Percentiles rank a stretch among this genome's conserved stretches.
phyloP scores from a whole-genome alignment of 495 filamentous ascomycete species.

The Penicillium soppii region DNA sequence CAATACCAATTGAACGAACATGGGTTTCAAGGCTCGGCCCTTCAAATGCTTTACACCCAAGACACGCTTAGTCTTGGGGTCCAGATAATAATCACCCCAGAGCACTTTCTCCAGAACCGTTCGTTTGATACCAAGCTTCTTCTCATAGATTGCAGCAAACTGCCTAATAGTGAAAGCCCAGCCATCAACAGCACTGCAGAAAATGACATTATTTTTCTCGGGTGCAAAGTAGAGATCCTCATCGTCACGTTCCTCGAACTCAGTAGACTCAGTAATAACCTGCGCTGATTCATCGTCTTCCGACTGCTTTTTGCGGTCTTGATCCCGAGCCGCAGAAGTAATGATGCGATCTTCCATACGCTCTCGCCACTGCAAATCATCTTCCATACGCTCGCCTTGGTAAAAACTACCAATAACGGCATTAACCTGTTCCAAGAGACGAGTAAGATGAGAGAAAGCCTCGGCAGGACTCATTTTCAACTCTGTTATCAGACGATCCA shows the following conservation, averaged over 20 bases:
- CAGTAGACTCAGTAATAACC: constrained; percentile 37
- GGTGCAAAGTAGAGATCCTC: constrained; percentile 98
- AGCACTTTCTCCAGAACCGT: constrained; percentile 89
- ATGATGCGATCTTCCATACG: constrained; percentile 82
- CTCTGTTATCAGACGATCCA: constrained; percentile 91
- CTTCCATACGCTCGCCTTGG: constrained; percentile 98
- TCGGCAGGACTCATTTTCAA: constrained; percentile 87
- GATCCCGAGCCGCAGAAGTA: constrained; percentile 44
- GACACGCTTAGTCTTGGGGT: constrained; percentile 95
- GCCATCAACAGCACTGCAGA: constrained; percentile 93
- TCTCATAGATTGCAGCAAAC: constrained; percentile 92
- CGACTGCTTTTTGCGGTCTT: constrained; percentile 37
- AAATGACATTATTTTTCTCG: constrained; percentile 98
- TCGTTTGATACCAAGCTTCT: constrained; percentile 93
- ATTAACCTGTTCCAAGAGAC: constrained; percentile 92
- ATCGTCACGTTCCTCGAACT: constrained; percentile 91
- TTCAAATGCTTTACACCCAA: constrained; percentile 90
- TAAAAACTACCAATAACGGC: constrained; percentile 97
- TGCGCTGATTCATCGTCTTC: constrained; percentile 52
- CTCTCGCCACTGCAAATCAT: constrained; percentile 95
- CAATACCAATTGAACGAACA: constrained; percentile 96
- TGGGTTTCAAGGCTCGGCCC: constrained; percentile 84
- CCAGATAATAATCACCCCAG: constrained; percentile 96
- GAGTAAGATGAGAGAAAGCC: constrained; percentile 86
- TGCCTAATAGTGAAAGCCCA: constrained; percentile 97